Conservation (phyloP, 768 basidiomycete species). For the Panaeolus cyanescens region DNA sequence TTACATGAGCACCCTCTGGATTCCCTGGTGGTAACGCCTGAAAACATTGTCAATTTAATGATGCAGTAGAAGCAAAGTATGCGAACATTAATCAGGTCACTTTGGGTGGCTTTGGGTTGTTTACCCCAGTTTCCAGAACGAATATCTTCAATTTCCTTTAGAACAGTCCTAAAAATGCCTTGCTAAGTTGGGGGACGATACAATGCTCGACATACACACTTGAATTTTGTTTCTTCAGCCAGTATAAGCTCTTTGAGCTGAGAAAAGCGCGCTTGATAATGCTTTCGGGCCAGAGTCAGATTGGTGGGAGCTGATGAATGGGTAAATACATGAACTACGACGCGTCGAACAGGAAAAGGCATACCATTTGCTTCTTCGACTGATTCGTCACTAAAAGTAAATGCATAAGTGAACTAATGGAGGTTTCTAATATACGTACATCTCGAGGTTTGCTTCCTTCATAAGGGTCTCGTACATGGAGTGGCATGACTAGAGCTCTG, state of each 20-base stretch:
- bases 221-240: conserved; percentile 78
- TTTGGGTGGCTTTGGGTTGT: conserved; percentile 29
- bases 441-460: conserved; percentile 64
- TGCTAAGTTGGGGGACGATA: conserved; percentile 1
- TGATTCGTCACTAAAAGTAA: conserved; percentile 46
- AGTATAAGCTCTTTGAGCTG: conserved; percentile 75
- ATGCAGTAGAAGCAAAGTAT: background rate
- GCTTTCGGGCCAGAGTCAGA: conserved; percentile 71
- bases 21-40: background rate
- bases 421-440: conserved; percentile 42
- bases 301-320: conserved; percentile 56
- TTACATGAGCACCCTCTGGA: background rate
- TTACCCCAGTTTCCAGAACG: conserved; percentile 67
- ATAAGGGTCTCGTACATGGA: conserved; percentile 68
- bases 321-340: conserved; percentile 6
- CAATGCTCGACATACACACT: conserved; percentile 39
- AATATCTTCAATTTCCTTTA: conserved; percentile 78
- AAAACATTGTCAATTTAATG: background rate
- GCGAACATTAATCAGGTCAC: background rate
- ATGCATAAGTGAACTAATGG: conserved; percentile 8
- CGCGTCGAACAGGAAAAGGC: background rate
- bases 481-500: conserved; percentile 58
- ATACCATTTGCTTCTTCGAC: conserved; percentile 53
- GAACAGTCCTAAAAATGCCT: conserved; percentile 48
- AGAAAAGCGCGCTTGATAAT: conserved; percentile 67